A percentile compares a stretch with the other conserved stretches of the same genome.
Conservation (phyloP, 2,329 filamentous ascomycete species). For the Sclerotinia subarctica region DNA sequence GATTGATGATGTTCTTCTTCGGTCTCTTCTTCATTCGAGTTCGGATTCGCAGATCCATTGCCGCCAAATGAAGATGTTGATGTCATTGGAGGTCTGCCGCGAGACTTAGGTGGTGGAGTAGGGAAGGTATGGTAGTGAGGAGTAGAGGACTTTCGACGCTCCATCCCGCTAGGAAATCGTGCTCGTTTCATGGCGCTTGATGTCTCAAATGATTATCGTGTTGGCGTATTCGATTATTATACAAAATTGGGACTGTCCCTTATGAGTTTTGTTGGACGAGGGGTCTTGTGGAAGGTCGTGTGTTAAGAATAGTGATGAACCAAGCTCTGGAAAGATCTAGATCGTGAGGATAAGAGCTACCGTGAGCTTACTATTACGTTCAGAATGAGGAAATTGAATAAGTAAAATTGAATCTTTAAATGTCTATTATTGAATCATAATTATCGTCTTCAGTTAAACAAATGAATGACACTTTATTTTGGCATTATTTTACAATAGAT, state of each 20-base stretch:
- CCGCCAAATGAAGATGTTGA: slow-evolving; percentile 38
- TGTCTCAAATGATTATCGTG: background rate
- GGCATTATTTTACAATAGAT: background rate
- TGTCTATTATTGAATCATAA: background rate
- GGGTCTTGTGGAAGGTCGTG: slow-evolving; percentile 7
- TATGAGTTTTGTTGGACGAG: background rate
- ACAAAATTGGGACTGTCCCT: background rate
- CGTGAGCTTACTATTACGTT: background rate
- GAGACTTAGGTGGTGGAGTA: slow-evolving; percentile 66
- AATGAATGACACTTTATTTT: background rate
- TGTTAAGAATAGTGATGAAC: background rate
- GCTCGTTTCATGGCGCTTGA: slow-evolving; percentile 11
- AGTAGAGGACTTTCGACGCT: slow-evolving; percentile 41
- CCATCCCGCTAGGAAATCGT: slow-evolving; percentile 25
- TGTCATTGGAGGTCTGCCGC: slow-evolving; percentile 44
- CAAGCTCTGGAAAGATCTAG: background rate
- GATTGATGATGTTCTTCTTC: slow-evolving; percentile 44
- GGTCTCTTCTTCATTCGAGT: slow-evolving; percentile 37
- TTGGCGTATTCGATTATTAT: background rate
- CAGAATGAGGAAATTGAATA: background rate
- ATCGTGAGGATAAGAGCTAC: background rate
- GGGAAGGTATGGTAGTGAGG: slow-evolving; percentile 81
- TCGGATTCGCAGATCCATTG: slow-evolving; percentile 37
- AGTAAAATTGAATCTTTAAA: background rate
- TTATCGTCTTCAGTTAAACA: background rate